Base-by-base conservation (phyloP, 345 rosid genomes). In the Ceriops tagal region DNA sequence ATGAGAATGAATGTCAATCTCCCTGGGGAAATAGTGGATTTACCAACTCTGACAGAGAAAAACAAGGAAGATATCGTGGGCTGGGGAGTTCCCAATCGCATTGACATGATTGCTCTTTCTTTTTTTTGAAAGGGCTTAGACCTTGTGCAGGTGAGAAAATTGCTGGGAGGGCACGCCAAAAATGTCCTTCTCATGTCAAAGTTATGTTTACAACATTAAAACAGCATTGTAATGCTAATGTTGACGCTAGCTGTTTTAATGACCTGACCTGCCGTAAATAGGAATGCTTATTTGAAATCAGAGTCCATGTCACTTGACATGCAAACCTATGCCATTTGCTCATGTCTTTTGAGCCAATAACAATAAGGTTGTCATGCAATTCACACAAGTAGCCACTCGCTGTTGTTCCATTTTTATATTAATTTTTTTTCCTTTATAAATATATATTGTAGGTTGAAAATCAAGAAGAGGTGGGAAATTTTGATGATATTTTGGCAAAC, bases 1-100 rank as follows among this genome's bases (percentile, higher is more conserved):
- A 97, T 26, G 97, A 95, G 87, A 88, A 95, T 92, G 81, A 95
- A 95, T 22, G 99, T 89, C 32, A 92, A 95, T 84, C 99, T 95
- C 70, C 98, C 99, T 0, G 96, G 99, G 53, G 99, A 92, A n/a
- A 80, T 92, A 26, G 99, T 95, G 74, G 99, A 88, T 71, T 97
- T 95, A 43, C 99, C 97, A 10, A 95, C 99, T 73, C 67, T 95
- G 71, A 95, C 99, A 7, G 96, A 92, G 67, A 95, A 95, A 78
- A 97, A 95, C 87, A 89, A 86, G 86, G 97, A 91, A 81, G 98
- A 93, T 79, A 89, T 93, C 72, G 57, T 93, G 78, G 63, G 69
- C 61, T 93, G 98, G 98, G 98, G 98, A 63, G 78, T 89, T 63
- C 96, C 98, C 0, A 93, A 93, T 76, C 80, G 86, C 66, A 93